These are phyloP conservation scores for Penicillium macrosclerotiorum DNA, from an alignment of 495 filamentous ascomycete genomes.

Conservation along the genomic window DNA sequence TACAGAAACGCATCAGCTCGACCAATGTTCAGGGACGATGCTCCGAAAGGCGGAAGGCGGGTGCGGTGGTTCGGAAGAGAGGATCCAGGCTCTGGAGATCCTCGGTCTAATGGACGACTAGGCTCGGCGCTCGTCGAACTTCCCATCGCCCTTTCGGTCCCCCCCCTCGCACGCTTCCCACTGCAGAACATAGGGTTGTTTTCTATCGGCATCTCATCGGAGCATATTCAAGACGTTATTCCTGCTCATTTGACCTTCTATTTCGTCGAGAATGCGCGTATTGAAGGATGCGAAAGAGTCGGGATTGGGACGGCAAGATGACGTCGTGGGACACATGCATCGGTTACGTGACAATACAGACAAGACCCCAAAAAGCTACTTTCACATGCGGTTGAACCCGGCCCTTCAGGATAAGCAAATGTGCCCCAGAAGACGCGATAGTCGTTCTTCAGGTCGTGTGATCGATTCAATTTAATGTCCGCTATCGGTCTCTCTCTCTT, in stretches of 20 bases:
- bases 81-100: constrained; percentile 39
- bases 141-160: not conserved
- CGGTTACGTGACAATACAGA: constrained; percentile 27
- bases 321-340: constrained; percentile 33
- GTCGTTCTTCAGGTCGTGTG: not conserved
- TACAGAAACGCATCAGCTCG: constrained; percentile 1
- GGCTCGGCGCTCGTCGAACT: constrained; percentile 7
- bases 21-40: constrained; percentile 31
- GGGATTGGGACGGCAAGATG: constrained; percentile 22
- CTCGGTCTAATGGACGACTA: constrained; percentile 42
- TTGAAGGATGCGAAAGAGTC: constrained; percentile 6
- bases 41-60: constrained; percentile 32
- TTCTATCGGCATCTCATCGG: constrained; percentile 15
- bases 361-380: too few relatives aligned
- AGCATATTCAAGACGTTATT: not conserved
- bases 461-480: not conserved
- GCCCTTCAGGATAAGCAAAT: not conserved
- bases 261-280: not conserved
- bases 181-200: too few relatives aligned
- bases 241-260: not conserved
- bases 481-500: not conserved
- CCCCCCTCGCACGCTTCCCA: not conserved
- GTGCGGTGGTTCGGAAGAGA: constrained; percentile 40
- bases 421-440: not conserved
- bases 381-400: constrained; percentile 22